Conservation (phyloP, 306 rosid genomes). For the Ceratonia siliqua region DNA sequence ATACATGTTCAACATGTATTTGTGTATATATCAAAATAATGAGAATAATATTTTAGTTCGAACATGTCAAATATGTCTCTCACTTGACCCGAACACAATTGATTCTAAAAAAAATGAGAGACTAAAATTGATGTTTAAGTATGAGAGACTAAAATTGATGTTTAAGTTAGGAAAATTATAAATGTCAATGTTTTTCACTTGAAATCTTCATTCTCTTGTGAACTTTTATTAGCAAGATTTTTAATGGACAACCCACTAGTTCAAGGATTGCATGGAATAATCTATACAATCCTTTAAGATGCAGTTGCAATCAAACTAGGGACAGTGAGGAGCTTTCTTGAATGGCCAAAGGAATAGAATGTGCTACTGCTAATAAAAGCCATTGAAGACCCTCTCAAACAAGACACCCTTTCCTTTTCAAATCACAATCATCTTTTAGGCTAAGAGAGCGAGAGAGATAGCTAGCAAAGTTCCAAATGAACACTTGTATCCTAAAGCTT, state of each 20-base stretch:
- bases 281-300: background rate
- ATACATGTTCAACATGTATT: no score
- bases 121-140: no score
- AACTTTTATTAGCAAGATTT: background rate
- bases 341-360: constrained; percentile 39
- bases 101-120: no score
- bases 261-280: background rate
- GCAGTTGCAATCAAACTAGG: constrained; percentile 3
- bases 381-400: constrained; percentile 29
- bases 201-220: no score
- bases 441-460: constrained; percentile 34
- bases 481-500: constrained; percentile 21
- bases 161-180: no score
- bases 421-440: constrained; percentile 32
- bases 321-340: constrained; percentile 3
- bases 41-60: no score
- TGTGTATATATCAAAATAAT: no score
- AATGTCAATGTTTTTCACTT: no score
- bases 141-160: no score
- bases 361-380: constrained; percentile 17
- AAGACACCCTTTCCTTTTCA: constrained; percentile 32
- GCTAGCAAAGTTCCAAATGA: constrained; percentile 17
- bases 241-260: background rate
- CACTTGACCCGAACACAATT: no score
- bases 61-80: no score